Evolutionary conservation across 495 filamentous ascomycete species (phyloP).

Genomic region (Monascus purpureus): DNA sequence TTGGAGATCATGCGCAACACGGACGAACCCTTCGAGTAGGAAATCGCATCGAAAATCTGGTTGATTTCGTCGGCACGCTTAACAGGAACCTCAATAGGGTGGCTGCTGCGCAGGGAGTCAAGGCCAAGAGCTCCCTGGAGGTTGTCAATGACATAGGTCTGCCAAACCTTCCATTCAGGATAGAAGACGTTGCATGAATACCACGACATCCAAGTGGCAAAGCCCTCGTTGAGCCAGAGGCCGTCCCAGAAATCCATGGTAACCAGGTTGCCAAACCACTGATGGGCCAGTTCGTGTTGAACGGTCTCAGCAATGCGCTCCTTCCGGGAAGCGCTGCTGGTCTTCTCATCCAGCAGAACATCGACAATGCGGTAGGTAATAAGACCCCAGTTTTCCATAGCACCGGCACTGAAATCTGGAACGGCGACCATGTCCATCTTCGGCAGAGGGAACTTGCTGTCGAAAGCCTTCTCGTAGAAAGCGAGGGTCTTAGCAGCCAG

Average conservation of each 20-base stretch:
- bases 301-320: conserved; percentile 89
- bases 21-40: conserved; percentile 92
- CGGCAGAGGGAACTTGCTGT: conserved; percentile 38
- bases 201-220: conserved; percentile 80
- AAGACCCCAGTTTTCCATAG: conserved; percentile 99
- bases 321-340: conserved; percentile 78
- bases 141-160: conserved; percentile 82
- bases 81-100: conserved; percentile 94
- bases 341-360: conserved; percentile 83
- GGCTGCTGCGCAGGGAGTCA: conserved; percentile 85
- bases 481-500: conserved; percentile 42
- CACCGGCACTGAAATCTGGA: conserved; percentile 83
- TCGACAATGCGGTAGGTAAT: conserved; percentile 92
- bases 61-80: conserved; percentile 92
- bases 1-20: conserved; percentile 96
- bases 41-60: conserved; percentile 97
- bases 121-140: conserved; percentile 75
- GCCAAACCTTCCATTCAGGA: conserved; percentile 99
- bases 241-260: conserved; percentile 99
- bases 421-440: conserved; percentile 99
- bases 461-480: conserved; percentile 43
- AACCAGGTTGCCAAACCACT: conserved; percentile 98
- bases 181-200: conserved; percentile 60
- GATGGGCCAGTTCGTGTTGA: conserved; percentile 93
- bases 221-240: conserved; percentile 95